Percentiles rank a stretch among this genome's conserved stretches.
Evolutionary conservation across 1,284 basidiomycete species (phyloP).

Genomic region (Baeospora myosura): DNA sequence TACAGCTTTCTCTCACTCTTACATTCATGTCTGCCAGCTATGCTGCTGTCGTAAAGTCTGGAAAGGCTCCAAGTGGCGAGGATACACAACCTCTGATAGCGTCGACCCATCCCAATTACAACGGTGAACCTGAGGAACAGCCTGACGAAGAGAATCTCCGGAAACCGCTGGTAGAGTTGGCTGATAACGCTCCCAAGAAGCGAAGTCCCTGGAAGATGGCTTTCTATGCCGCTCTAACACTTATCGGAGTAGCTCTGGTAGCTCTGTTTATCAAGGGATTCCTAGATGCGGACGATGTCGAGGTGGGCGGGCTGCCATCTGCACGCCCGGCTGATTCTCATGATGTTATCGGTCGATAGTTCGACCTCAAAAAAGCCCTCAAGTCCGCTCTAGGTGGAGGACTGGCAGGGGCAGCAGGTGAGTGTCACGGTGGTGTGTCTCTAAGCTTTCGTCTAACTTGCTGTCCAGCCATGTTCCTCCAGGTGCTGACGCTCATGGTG

Average conservation of each 20-base stretch:
- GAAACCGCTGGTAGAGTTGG: too few species aligned
- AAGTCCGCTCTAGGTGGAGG: constrained; percentile 80
- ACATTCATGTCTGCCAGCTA: too few species aligned
- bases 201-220: constrained; percentile 13
- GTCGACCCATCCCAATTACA: too few species aligned
- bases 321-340: not conserved
- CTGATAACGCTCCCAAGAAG: constrained; percentile 1
- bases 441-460: not conserved
- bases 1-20: too few species aligned
- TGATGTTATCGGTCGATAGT: constrained; percentile 34
- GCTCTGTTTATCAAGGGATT: constrained; percentile 61
- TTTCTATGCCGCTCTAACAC: constrained; percentile 25
- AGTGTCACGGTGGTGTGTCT: constrained; percentile 10
- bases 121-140: too few species aligned
- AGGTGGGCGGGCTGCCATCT: constrained; percentile 37
- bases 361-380: constrained; percentile 69
- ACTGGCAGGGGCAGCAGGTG: constrained; percentile 75
- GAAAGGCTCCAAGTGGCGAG: too few species aligned
- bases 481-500: constrained; percentile 81
- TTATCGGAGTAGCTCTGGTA: constrained; percentile 31
- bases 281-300: constrained; percentile 57
- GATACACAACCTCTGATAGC: too few species aligned
- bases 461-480: constrained; percentile 72
- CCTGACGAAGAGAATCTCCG: too few species aligned
- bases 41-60: too few species aligned